phyloP scores from a whole-genome alignment of 2,329 filamentous ascomycete species.

The Cephalotrichum gorgonifer region DNA sequence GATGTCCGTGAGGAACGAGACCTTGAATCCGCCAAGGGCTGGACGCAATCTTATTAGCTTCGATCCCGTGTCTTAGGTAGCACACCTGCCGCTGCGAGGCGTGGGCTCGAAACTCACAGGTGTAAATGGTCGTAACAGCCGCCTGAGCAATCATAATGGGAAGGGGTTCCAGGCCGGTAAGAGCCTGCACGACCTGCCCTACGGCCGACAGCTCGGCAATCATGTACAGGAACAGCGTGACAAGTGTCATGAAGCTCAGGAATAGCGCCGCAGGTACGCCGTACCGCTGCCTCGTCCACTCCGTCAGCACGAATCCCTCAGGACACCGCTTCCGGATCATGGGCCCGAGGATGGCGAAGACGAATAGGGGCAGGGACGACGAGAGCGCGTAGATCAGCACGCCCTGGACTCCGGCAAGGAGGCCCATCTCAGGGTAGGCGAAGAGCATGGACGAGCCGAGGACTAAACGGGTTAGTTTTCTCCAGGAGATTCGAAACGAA shows the following conservation, averaged over 20 bases:
- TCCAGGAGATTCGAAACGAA: slow-evolving; percentile 9
- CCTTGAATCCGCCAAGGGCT: slow-evolving; percentile 73
- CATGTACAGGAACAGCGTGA: slow-evolving; percentile 82
- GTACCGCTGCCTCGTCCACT: slow-evolving; percentile 75
- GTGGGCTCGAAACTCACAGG: slow-evolving; percentile 45
- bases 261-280: slow-evolving; percentile 60
- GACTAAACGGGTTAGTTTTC: slow-evolving; percentile 46
- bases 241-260: slow-evolving; percentile 65
- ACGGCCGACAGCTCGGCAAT: slow-evolving; percentile 72
- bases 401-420: slow-evolving; percentile 69
- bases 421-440: slow-evolving; percentile 71
- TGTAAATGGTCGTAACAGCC: slow-evolving; percentile 71
- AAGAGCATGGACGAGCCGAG: slow-evolving; percentile 79
- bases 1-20: slow-evolving; percentile 77
- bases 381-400: slow-evolving; percentile 66
- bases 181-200: slow-evolving; percentile 63
- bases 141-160: slow-evolving; percentile 71
- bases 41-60: background rate
- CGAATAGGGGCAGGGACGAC: slow-evolving; percentile 60
- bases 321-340: slow-evolving; percentile 72
- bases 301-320: slow-evolving; percentile 74
- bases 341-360: slow-evolving; percentile 65
- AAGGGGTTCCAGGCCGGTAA: slow-evolving; percentile 66
- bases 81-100: too few species aligned
- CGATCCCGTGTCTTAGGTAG: background rate